Conservation (phyloP, 176 grass and related monocot species). For the Phoenix dactylifera region DNA sequence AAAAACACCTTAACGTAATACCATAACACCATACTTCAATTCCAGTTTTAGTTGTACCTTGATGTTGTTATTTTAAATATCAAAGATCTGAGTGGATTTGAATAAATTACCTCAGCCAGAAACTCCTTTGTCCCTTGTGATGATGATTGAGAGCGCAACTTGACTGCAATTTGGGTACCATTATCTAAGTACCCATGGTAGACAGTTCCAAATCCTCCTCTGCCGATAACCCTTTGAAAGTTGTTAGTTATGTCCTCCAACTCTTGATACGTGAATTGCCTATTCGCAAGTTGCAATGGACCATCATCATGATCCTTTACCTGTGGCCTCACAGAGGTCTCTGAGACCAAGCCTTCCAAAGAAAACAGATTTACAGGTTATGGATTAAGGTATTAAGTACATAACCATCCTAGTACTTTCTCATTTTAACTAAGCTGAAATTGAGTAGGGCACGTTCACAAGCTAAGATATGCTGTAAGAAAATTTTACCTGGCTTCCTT, state of each 20-base stretch:
- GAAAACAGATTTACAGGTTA: neutral
- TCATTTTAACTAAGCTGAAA: neutral
- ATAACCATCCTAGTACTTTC: too few species aligned
- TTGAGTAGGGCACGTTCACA: neutral
- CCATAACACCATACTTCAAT: too few species aligned
- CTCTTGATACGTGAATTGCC: constrained; percentile 19
- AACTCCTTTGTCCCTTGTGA: constrained; percentile 29
- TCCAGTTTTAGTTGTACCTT: too few species aligned
- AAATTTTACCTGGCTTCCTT: neutral
- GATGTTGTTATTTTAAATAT: too few species aligned
- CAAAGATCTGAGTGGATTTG: neutral
- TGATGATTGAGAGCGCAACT: constrained; percentile 15
- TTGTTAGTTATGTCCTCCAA: constrained; percentile 24
- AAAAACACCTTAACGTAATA: too few species aligned
- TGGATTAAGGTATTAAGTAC: too few species aligned
- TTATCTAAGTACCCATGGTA: constrained; percentile 21
- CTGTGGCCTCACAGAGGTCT: neutral
- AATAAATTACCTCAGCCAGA: constrained; percentile 25
- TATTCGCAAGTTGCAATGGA: constrained; percentile 13
- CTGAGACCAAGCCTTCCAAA: neutral
- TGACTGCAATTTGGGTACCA: constrained; percentile 22
- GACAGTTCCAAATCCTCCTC: constrained; percentile 33
- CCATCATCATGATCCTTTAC: neutral
- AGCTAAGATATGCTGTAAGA: too few species aligned
- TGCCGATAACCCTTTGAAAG: constrained; percentile 15